These are phyloP conservation scores for Eucalyptus pauciflora DNA, from an alignment of 345 rosid genomes.

Conservation along the genomic window DNA sequence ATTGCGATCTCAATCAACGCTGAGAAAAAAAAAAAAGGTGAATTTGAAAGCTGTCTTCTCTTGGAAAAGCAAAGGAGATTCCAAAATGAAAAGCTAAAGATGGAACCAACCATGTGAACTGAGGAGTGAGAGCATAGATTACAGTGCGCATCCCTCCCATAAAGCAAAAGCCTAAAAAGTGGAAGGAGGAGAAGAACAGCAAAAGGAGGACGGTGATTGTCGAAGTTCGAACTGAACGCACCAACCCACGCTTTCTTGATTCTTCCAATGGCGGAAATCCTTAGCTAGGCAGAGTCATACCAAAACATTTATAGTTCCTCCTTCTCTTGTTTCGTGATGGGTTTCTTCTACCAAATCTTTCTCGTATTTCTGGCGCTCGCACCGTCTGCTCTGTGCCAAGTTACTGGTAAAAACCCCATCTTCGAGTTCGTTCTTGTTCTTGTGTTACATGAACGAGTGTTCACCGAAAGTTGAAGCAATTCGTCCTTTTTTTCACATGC, in stretches of 20 bases:
- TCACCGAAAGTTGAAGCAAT: not conserved
- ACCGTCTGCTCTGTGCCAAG: slow-evolving; percentile 34
- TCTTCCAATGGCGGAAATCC: not conserved
- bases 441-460: not conserved
- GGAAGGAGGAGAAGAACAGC: not conserved
- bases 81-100: slow-evolving; percentile 6
- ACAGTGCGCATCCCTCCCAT: not conserved
- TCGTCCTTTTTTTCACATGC: slow-evolving; percentile 1
- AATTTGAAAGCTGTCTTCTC: slow-evolving; percentile 3
- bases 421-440: not conserved
- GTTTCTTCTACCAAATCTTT: slow-evolving; percentile 21
- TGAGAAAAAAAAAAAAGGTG: not conserved
- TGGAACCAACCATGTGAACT: not conserved
- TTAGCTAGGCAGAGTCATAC: not conserved
- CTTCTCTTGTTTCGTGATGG: slow-evolving; percentile 32
- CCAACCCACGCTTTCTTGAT: not conserved
- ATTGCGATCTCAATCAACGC: not conserved
- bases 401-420: slow-evolving; percentile 30
- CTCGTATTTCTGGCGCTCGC: slow-evolving; percentile 17
- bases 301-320: not conserved
- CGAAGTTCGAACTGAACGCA: not conserved
- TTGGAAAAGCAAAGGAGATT: slow-evolving; percentile 26
- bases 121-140: not conserved
- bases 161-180: not conserved
- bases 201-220: not conserved